phyloP scores from a whole-genome alignment of 1,284 basidiomycete genomes.

The Cutaneotrichosporon cutaneum region DNA sequence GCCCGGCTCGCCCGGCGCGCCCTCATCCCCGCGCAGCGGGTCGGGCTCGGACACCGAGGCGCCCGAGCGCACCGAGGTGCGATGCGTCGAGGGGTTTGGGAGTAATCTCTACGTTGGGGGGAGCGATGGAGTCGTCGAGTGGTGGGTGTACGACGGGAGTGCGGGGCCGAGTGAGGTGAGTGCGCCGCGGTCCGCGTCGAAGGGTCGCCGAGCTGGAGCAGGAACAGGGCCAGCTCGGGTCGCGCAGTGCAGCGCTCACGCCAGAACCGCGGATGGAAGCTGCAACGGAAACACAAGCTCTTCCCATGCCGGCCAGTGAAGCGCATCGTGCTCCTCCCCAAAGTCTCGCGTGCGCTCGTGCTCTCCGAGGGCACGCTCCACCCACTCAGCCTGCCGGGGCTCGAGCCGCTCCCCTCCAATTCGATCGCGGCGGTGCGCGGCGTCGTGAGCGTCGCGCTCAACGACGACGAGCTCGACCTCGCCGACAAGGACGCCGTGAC shows the following conservation, averaged over 20 bases:
- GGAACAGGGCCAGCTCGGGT: not conserved
- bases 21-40: not conserved
- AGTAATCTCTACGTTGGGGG: slow-evolving; percentile 52
- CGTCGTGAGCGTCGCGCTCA: slow-evolving; percentile 72
- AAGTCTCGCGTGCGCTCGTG: slow-evolving; percentile 56
- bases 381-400: slow-evolving; percentile 73
- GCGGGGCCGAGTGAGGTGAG: slow-evolving; percentile 34
- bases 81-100: slow-evolving; percentile 50
- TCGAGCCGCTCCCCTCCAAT: slow-evolving; percentile 65
- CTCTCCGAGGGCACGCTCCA: slow-evolving; percentile 68
- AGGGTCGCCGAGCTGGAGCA: not conserved
- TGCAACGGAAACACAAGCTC: slow-evolving; percentile 46
- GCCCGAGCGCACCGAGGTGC: slow-evolving; percentile 28
- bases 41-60: not conserved
- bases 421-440: slow-evolving; percentile 73
- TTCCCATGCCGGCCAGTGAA: slow-evolving; percentile 60
- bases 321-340: slow-evolving; percentile 72
- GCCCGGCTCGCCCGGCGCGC: not conserved
- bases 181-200: too few species aligned
- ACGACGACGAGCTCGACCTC: slow-evolving; percentile 67
- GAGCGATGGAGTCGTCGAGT: slow-evolving; percentile 51
- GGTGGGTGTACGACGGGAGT: slow-evolving; percentile 49
- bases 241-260: slow-evolving; percentile 1
- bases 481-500: slow-evolving; percentile 57
- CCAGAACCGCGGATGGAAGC: slow-evolving; percentile 41